Base-by-base conservation (phyloP, 140 eudicot species). In the Cichorium intybus region DNA sequence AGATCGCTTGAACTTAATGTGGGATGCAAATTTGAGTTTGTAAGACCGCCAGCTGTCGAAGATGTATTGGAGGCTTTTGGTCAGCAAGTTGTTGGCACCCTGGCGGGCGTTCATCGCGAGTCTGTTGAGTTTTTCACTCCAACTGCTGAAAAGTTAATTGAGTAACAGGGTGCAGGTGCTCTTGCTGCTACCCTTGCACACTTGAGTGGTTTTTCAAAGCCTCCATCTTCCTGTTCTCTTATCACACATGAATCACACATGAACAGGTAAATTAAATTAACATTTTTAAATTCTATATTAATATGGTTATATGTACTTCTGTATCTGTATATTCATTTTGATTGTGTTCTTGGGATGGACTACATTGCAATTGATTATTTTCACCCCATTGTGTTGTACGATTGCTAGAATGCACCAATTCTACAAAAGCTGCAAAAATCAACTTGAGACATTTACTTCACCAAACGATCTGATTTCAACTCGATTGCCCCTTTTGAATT, bases 161-260 rank as follows among this genome's bases (percentile, higher is more conserved):
- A 85, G 20, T 79, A 92, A 57, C 79, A 79, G 52, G 98, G 98
- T 29, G 81, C 91, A 10, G 60, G 82, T 24, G 95, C 95, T 56
- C 98, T 92, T 82, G 95, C 98, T 66, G 98, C 98, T 64, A 96
- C 98, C 28, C 53, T 92, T 62, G 98, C 98, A 12, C 95, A 86
- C 15, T 43, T 92, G 84, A 87, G 98, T 73, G 98, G 98, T 7
- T 92, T 92, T 57, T 71, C 98, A n/a, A 77, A 69, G 62, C 98
- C 96, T 35, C 98, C 98, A 23, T 92, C 98, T 14, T 84, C 95
- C n/a, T 88, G 96, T 37, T 92, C 98, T 62, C 95, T 92, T 67
- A 85, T 92, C 49, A 76, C 95, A 27, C n/a, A n/a, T n/a, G n/a
- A n/a, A n/a, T n/a, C n/a, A n/a, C n/a, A n/a, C 96, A 92, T 57